Evolutionary conservation across 768 basidiomycete genomes (phyloP), one percentile per base, ranked within the genome.

Genomic region (Tylopilus intermedius): DNA sequence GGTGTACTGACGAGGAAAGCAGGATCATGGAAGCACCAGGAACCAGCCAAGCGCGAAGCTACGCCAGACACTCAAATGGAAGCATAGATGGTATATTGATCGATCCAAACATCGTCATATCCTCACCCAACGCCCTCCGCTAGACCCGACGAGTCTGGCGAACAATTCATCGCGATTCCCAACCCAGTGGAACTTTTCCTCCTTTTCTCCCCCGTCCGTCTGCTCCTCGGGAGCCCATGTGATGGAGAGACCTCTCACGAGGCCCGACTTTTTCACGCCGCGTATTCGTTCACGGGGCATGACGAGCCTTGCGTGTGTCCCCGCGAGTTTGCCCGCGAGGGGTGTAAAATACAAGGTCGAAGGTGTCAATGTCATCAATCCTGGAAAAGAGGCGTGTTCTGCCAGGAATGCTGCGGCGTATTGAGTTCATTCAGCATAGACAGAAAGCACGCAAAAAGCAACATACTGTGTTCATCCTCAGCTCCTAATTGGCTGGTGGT

Each of bases 91-190:
- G 22, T 51, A 55, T 30, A 65, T 57, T 37, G 33, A 42, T 44
- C 47, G 22, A 40, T 40, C 40, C 37, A 44, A 45, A 33, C 33
- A 35, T 21, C 6, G 33, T 75, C 67, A 79, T 27, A 75, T 61
- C 56, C 71, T 76, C 51, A 76, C 64, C 82, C 82, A 83, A 29
- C 71, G 72, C 42, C 67, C 68, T 21, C 76, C 77, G 9, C 21
- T 10, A 57, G 68, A 66, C 14, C 80, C 80, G 15, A 86, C 73
- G 11, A 88, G 74, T 53, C 83, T 68, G 41, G 81, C 81, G 64
- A 88, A 86, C 15, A 87, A 63, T 44, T 86, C 84, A 64, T 87
- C 83, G 5, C 84, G 77, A 24, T 69, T 73, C 30, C 78, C 79
- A 37, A 86, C 74, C 80, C 82, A 84, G 15, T 68, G 55, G 60